Evolutionary conservation across 1,139 yeast genomes (phyloP), one percentile per base, ranked within the genome.

Genomic region (Meyerozyma smithsonii): DNA sequence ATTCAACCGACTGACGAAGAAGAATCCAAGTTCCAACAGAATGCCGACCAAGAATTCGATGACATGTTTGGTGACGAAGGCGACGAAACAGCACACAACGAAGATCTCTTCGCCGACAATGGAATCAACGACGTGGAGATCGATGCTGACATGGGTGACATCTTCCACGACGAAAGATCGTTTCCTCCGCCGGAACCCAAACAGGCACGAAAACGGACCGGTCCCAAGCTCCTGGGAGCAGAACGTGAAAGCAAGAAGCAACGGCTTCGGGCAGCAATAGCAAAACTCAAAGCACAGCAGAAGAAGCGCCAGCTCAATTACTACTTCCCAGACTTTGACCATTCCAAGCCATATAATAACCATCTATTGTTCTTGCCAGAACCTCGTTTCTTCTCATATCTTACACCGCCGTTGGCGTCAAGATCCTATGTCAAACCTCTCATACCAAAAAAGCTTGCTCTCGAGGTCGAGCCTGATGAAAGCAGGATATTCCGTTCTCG

Each of bases 301-400:
- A 58, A 50, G 35, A 59, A 54, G 33, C 57, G 69, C 18, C 68
- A 65, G 47, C 57, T 80, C 28, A 59, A 64, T 36, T 62, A 66
- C 35, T 79, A 77, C 52, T 86, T 74, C 52, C 95, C 96, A 0
- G 69, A 76, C 2, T 87, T 82, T 56, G 66, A 71, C 37, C 66
- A 66, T 12, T 71, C 77, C 30, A 69, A 73, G 36, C 74, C 83
- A 1, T 67, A 84, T 52, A 77, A 80, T 50, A 79, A 84, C 73
- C 87, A 84, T 55, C 59, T 77, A 5, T 64, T 85, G 37, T 84
- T 84, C 52, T 78, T 84, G 4, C 80, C 88, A 2, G 69, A 72
- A 18, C 85, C 90, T 0, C 61, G 66, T 23, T 74, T 70, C 42
- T 76, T 74, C 48, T 62, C 65, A 26, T 77, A 71, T 40, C 77